Base-by-base conservation (phyloP, 306 rosid species). In the Rosa persica region DNA sequence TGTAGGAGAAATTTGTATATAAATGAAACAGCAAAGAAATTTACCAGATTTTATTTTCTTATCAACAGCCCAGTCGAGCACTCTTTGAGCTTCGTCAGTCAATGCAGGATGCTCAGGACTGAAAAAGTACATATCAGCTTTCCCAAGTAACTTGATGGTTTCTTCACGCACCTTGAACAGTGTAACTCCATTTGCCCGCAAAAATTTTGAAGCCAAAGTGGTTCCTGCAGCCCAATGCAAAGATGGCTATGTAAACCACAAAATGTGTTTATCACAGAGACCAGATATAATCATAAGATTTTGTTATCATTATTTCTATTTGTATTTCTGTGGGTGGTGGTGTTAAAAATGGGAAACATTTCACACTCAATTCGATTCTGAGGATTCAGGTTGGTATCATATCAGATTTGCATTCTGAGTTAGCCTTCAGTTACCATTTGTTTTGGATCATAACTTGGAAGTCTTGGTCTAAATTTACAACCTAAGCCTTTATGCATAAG, bases 11-110 rank as follows among this genome's bases (percentile, higher is more conserved):
- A 52, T 62, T 76, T 36, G 38, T 34, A 44, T 46, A 34, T 34
- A 80, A 70, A 69, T 64, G 20, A 80, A 76, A 81, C 61, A 39
- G 5, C 39, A 75, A 13, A 64, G 72, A 70, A 81, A 84, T 67
- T 4, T 74, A 91, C 98, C 94, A 64, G 90, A 87, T 73, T 87
- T 86, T n/a, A 87, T 4, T 72, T 84, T 88, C 67, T 81, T 72
- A 70, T 91, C 92, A 80, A 88, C 75, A 71, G 94, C 98, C 91
- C 88, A 86, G 84, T 93, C 98, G 71, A 93, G 91, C 51, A 79
- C 92, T 77, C 87, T 75, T 82, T 87, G 97, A 76, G 97, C 93
- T 43, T 85, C 94, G 70, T 87, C 92, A 19, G 92, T 85, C 67
- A 87, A 70, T 30, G 88, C 87, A 71, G 97, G 97, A 86, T 83